phyloP scores from a whole-genome alignment of 345 rosid genomes.

The Hypericum androsaemum region DNA sequence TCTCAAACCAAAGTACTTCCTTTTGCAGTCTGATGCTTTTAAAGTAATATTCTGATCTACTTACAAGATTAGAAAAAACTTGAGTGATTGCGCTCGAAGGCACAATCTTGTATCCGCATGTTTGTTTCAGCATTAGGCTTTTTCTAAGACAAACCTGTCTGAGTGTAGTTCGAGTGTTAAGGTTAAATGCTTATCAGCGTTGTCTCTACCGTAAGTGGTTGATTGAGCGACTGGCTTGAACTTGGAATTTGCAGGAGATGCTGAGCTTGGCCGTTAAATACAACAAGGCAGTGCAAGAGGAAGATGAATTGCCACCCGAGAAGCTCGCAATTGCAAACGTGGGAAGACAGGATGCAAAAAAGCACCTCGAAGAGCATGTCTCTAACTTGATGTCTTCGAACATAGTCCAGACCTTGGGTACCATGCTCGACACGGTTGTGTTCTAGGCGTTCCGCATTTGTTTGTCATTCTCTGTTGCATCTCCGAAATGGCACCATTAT shows the following conservation, averaged over 20 bases:
- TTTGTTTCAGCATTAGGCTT: too few relatives aligned
- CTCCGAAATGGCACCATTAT: too few relatives aligned
- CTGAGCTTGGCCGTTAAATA: conserved; percentile 66
- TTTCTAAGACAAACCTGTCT: not conserved
- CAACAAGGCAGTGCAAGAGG: conserved; percentile 97
- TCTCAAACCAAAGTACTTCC: too few relatives aligned
- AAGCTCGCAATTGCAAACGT: conserved; percentile 89
- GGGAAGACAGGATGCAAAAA: conserved; percentile 97
- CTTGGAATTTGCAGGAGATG: conserved; percentile 66
- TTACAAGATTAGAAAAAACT: too few relatives aligned
- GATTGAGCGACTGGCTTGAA: not conserved
- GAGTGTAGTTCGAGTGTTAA: not conserved
- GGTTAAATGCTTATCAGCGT: not conserved
- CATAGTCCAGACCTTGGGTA: conserved; percentile 92
- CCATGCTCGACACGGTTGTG: conserved; percentile 95
- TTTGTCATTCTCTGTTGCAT: too few relatives aligned
- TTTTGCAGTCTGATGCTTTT: too few relatives aligned
- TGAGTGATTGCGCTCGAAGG: too few relatives aligned
- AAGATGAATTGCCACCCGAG: conserved; percentile 90
- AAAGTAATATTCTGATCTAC: too few relatives aligned
- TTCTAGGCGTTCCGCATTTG: conserved; percentile 26
- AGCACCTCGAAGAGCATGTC: conserved; percentile 93
- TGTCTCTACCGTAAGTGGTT: not conserved
- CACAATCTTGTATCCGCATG: too few relatives aligned
- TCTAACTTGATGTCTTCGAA: conserved; percentile 97